Percentiles rank a stretch among this genome's conserved stretches.
phyloP scores from a whole-genome alignment of 225 moss, liverwort and hornwort species.

The Sphagnum contortum region DNA sequence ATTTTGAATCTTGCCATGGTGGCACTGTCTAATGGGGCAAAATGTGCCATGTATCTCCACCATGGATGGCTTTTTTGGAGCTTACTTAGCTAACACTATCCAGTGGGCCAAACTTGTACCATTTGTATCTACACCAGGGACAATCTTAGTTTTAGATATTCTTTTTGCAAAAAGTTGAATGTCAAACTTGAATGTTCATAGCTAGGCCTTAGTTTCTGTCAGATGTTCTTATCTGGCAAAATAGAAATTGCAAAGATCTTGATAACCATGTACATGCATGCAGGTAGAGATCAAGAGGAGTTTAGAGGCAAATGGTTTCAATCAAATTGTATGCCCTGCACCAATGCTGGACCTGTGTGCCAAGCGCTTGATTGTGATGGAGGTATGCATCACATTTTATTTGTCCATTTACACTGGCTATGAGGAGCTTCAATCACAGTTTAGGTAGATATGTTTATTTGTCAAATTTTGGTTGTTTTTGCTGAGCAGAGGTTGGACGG shows the following conservation, averaged over 20 bases:
- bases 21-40: too few relatives aligned
- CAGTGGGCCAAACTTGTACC: too few relatives aligned
- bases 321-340: conserved; percentile 73
- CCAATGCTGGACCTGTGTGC: conserved; percentile 78
- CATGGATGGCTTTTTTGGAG: too few relatives aligned
- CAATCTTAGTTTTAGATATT: too few relatives aligned
- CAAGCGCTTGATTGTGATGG: conserved; percentile 85
- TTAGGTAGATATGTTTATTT: not conserved
- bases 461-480: not conserved
- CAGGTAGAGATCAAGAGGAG: conserved; percentile 75
- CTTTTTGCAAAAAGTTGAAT: too few relatives aligned
- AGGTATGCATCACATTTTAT: conserved; percentile 34
- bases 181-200: too few relatives aligned
- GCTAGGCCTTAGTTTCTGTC: too few relatives aligned
- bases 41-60: too few relatives aligned
- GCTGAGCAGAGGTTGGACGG: conserved; percentile 81
- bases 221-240: too few relatives aligned
- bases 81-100: too few relatives aligned
- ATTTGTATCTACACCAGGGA: too few relatives aligned
- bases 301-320: conserved; percentile 57
- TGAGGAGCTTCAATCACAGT: not conserved
- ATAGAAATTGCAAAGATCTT: too few relatives aligned
- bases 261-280: not conserved
- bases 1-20: conserved; percentile 6
- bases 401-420: not conserved